phyloP scores from a whole-genome alignment of 495 filamentous ascomycete species.

The Trichoderma asperelloides region DNA sequence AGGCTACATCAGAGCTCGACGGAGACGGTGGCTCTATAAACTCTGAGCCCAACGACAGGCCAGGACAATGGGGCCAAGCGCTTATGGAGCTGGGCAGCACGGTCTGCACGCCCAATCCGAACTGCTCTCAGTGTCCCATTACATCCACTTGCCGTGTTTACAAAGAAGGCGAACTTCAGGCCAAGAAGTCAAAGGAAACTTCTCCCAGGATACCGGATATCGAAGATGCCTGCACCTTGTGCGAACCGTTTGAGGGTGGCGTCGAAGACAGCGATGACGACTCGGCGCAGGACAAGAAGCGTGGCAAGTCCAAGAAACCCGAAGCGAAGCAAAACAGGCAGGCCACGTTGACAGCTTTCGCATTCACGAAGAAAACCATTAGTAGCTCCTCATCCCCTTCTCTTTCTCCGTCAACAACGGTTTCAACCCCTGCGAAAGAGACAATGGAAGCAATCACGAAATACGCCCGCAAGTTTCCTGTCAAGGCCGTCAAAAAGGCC shows the following conservation, averaged over 20 bases:
- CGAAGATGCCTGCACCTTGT: slow-evolving; percentile 33
- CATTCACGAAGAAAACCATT: background rate
- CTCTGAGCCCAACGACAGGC: slow-evolving; percentile 22
- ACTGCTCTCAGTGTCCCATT: slow-evolving; percentile 32
- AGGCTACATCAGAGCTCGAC: background rate
- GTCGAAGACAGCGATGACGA: background rate
- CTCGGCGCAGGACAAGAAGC: background rate
- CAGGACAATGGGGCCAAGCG: slow-evolving; percentile 38
- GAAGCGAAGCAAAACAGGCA: slow-evolving; percentile 10
- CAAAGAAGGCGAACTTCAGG: slow-evolving; percentile 21
- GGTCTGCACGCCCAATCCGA: slow-evolving; percentile 37
- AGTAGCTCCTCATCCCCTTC: slow-evolving; percentile 6
- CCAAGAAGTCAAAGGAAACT: background rate
- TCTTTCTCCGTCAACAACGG: background rate
- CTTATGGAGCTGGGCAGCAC: slow-evolving; percentile 43
- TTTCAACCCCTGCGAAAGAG: background rate
- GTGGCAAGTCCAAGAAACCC: background rate
- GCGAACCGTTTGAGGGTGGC: slow-evolving; percentile 24
- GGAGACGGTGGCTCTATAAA: slow-evolving; percentile 13
- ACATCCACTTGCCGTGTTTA: slow-evolving; percentile 34
- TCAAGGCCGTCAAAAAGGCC: slow-evolving; percentile 31
- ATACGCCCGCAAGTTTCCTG: slow-evolving; percentile 33
- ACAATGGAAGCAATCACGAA: slow-evolving; percentile 22
- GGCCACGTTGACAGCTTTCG: slow-evolving; percentile 10
- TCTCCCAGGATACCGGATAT: slow-evolving; percentile 20